Base-by-base conservation (phyloP, 805 yeast species). In the Teunomyces lycoperdinae region DNA sequence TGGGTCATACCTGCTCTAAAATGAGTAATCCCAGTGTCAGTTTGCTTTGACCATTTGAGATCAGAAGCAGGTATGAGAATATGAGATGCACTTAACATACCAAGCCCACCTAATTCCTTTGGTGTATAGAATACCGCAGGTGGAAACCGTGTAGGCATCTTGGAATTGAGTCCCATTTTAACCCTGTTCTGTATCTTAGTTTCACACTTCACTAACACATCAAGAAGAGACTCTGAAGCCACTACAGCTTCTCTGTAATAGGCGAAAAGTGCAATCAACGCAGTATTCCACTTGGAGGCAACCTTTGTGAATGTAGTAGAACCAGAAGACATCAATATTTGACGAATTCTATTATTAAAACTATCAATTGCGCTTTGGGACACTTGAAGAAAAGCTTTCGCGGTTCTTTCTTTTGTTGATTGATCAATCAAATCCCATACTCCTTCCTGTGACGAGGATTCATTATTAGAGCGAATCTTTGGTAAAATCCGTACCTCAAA, bases 71-170 rank as follows among this genome's bases (percentile, higher is more conserved):
- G 99, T 54, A 94, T 94, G 52, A 94, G 73, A 43, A 94, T 89
- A 63, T 94, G 99, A 10, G 97, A 89, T 0, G 98, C 98, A 74
- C 96, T 88, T 24, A 94, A 72, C 99, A 94, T 94, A 24, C 99
- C 99, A 39, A 94, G 71, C 39, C 99, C 99, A 44, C 99, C 99
- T 3, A 94, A 70, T 63, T 94, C 99, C 57, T 91, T 92, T 0
- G 99, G 99, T 0, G 99, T 90, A 63, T 94, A 94, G 60, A 94
- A 94, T 0, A 94, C 99, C 3, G 97, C 97, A 0, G 99, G 99
- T 3, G 99, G 99, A 69, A 94, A 94, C 47, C 99, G 76, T 0
- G 97, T 84, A 0, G 99, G 99, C 99, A 94, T 94, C 67, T 94
- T 94, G 10, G 98, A 92, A 59, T 94, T 94, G 51, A 94, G 75